phyloP scores from a whole-genome alignment of 2,329 filamentous ascomycete species.

The Aspergillus sp. region DNA sequence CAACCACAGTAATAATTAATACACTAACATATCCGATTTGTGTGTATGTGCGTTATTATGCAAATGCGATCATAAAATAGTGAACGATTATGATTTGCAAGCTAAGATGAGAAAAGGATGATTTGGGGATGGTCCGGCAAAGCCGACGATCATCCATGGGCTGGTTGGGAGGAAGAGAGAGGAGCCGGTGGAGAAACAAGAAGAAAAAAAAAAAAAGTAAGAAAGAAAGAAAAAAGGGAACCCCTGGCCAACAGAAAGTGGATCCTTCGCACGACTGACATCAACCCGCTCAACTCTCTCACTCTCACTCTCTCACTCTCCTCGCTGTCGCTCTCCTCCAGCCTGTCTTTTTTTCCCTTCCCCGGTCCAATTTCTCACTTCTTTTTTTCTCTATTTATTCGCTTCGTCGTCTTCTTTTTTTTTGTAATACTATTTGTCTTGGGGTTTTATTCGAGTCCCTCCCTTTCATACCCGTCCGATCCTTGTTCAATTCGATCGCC shows the following conservation, averaged over 20 bases:
- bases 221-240: neutral
- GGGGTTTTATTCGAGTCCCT: neutral
- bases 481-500: neutral
- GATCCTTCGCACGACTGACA: conserved; percentile 9
- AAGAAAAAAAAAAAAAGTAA: conserved; percentile 1
- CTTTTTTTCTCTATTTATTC: neutral
- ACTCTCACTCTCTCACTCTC: neutral
- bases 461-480: neutral
- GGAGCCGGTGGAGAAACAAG: neutral
- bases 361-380: neutral
- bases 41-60: neutral
- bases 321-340: neutral
- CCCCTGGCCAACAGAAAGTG: conserved; percentile 13
- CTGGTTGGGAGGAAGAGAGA: neutral
- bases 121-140: neutral
- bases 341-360: neutral
- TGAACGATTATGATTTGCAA: neutral
- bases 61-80: neutral
- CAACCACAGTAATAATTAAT: neutral
- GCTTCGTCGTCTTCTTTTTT: neutral
- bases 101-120: neutral
- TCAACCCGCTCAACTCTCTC: neutral
- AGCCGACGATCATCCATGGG: neutral
- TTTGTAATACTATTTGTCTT: conserved; percentile 5
- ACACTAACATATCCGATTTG: neutral